Evolutionary conservation across 2,329 filamentous ascomycete species (phyloP), one percentile per base, ranked within the genome.

Genomic region (Cladobotryum mycophilum): DNA sequence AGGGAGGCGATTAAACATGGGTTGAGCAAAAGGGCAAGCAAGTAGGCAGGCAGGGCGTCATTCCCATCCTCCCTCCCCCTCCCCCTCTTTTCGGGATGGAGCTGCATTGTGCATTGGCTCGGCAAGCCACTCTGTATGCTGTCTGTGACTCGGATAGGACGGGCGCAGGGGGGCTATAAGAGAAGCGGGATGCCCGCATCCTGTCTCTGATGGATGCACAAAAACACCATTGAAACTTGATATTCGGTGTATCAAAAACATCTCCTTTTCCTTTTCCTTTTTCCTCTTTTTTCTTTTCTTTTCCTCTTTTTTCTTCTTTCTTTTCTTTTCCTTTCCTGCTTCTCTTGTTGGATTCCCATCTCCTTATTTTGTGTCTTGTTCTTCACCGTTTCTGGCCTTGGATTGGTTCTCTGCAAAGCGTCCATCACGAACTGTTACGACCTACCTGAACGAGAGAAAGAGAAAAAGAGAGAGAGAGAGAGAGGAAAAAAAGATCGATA

Each of bases 291-390:
- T 56, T 30, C 34, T 45, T 30, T 18, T 55, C 47, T 53, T 51
- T 57, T 56, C 48, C 47, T 36, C 45, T 52, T 51, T 46, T 44
- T 51, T 47, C 45, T 49, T 52, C 53, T 54, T 51, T 54, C 51
- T 55, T 55, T 54, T 53, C 38, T 58, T 50, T 58, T 60, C 52
- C 52, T 58, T 59, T 48, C 55, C 53, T 58, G 36, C 45, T 41
- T 55, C 49, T 55, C 34, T 41, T 55, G 42, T 48, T 50, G 35
- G 53, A 46, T 51, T 48, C 42, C 41, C 49, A 25, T 44, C 45
- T 51, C 41, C 52, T 6, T 5, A 9, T 7, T 15, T 17, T 34
- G 14, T 17, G 22, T 45, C 22, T 35, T 45, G n/a, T 42, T 42
- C 41, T 42, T 25, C 41, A 42, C 37, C 37, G 37, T 40, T 17